Conservation (phyloP, 129 eudicot genomes). For the Daucus carota region DH1_v3.0 NC_030387.2:9705001-9705500, state of each 20-base stretch:
- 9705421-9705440: constrained; percentile 65
- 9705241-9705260: not conserved
- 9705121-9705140: not conserved
- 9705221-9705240: not conserved
- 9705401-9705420: constrained; percentile 83
- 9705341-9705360: constrained; percentile 84
- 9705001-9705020: constrained; percentile 61
- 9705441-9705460: not conserved
- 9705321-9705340: constrained; percentile 84
- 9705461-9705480: not conserved
- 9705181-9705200: not conserved
- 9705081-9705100: not conserved
- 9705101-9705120: not conserved
- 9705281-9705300: not conserved
- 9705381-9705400: constrained; percentile 85
- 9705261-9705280: not conserved
- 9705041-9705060: not conserved
- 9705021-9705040: not conserved
- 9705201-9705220: not conserved
- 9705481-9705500: not conserved
- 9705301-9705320: constrained; percentile 96
- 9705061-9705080: not conserved
- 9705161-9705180: not conserved
- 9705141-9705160: not conserved
- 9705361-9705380: constrained; percentile 92